Evolutionary conservation across 2,329 filamentous ascomycete species (phyloP).

Genomic region (Colletotrichum cordylinicola): DNA sequence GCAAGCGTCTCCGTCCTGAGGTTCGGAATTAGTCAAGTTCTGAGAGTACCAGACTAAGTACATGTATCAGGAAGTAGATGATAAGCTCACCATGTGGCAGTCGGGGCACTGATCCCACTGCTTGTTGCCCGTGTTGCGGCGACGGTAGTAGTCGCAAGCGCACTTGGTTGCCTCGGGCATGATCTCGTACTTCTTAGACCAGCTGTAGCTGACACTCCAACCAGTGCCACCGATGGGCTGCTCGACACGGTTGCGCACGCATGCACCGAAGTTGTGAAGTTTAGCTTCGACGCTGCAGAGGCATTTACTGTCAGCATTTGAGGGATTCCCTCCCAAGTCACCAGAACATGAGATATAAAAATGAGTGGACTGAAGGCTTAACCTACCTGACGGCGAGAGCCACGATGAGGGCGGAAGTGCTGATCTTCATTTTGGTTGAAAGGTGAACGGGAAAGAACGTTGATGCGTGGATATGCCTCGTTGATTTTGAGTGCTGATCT

Average conservation of each 20-base stretch:
- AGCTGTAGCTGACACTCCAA: constrained; percentile 11
- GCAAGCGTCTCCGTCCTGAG: constrained; percentile 10
- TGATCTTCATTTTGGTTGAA: background rate
- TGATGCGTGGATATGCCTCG: background rate
- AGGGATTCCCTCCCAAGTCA: background rate
- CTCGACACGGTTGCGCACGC: background rate
- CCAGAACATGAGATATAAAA: background rate
- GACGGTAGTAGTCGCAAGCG: constrained; percentile 11
- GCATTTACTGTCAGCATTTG: background rate
- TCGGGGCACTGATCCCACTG: constrained; percentile 21
- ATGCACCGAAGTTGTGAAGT: background rate
- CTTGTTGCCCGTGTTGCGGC: constrained; percentile 21
- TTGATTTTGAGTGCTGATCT: background rate
- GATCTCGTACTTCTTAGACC: constrained; percentile 5
- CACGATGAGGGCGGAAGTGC: background rate
- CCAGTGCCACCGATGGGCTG: background rate
- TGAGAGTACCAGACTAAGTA: background rate
- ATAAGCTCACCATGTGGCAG: background rate
- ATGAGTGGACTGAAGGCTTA: background rate
- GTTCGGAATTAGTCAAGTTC: background rate
- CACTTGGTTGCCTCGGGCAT: constrained; percentile 11
- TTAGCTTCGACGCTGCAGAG: background rate
- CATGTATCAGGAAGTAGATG: no score
- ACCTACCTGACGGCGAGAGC: background rate
- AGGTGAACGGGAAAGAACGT: background rate